Conservation (phyloP, 331 rosid species). For the Telfairia occidentalis region DNA sequence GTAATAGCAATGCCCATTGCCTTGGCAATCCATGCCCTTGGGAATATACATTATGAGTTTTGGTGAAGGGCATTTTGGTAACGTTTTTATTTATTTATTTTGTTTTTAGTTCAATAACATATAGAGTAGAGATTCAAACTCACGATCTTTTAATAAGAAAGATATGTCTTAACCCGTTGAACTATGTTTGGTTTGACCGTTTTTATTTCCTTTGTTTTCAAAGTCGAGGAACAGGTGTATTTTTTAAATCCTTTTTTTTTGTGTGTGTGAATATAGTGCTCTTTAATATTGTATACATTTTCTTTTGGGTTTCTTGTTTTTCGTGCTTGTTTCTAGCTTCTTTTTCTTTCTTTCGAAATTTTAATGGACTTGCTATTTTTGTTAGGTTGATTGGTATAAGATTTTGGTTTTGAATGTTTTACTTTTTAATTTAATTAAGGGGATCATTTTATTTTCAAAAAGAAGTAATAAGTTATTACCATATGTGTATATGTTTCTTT, state of each 20-base stretch:
- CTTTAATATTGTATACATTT: background rate
- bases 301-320: background rate
- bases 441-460: too few relatives aligned
- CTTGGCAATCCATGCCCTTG: background rate
- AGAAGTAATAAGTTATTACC: background rate
- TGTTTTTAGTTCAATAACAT: too few relatives aligned
- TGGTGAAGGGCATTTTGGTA: conserved; percentile 8
- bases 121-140: too few relatives aligned
- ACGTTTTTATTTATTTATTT: background rate
- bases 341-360: background rate
- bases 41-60: conserved; percentile 7
- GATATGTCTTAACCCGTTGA: too few relatives aligned
- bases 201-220: background rate
- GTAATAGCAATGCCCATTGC: background rate
- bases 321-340: background rate
- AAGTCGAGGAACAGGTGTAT: background rate
- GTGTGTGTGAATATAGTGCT: background rate
- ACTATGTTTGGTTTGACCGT: too few relatives aligned
- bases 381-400: background rate
- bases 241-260: background rate
- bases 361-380: background rate
- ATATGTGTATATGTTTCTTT: background rate
- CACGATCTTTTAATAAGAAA: too few relatives aligned
- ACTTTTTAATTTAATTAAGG: background rate
- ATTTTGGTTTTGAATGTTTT: background rate